phyloP scores from a whole-genome alignment of 805 yeast genomes.

The Saccharomycopsis fibuligera region DNA sequence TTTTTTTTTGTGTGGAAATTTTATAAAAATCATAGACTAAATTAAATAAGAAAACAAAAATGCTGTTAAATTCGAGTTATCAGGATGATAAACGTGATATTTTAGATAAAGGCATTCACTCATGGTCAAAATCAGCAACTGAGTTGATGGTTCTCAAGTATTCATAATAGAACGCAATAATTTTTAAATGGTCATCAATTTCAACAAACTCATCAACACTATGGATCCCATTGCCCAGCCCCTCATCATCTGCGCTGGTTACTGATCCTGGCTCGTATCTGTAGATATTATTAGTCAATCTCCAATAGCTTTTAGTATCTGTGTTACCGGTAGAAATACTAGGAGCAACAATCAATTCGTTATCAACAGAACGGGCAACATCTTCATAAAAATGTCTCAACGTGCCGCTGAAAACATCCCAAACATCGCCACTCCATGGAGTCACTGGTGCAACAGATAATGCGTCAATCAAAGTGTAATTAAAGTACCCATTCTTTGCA shows the following conservation, averaged over 20 bases:
- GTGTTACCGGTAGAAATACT: slow-evolving; percentile 63
- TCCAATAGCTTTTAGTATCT: slow-evolving; percentile 64
- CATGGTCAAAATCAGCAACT: slow-evolving; percentile 6
- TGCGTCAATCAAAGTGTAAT: slow-evolving; percentile 26
- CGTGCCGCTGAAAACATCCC: slow-evolving; percentile 59
- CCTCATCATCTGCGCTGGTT: not conserved
- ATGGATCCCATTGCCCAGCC: slow-evolving; percentile 38
- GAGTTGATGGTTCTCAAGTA: slow-evolving; percentile 40
- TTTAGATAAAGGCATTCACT: slow-evolving; percentile 1
- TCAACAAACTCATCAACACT: slow-evolving; percentile 58
- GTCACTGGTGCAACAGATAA: slow-evolving; percentile 51
- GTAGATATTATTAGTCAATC: slow-evolving; percentile 52
- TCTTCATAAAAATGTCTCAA: slow-evolving; percentile 58
- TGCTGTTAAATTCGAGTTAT: not conserved
- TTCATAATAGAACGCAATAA: slow-evolving; percentile 50
- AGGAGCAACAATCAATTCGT: slow-evolving; percentile 43
- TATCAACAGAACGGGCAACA: slow-evolving; percentile 32
- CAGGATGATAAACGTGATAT: not conserved
- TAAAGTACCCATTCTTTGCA: slow-evolving; percentile 29
- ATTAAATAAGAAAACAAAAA: not conserved
- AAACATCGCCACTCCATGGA: slow-evolving; percentile 39
- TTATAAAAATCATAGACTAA: too few species aligned
- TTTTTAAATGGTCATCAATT: slow-evolving; percentile 51
- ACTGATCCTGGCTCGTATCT: slow-evolving; percentile 42
- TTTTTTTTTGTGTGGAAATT: too few species aligned